Base-by-base conservation (phyloP, 1,139 yeast species). In the Debaryomyces psychrophilus region DNA sequence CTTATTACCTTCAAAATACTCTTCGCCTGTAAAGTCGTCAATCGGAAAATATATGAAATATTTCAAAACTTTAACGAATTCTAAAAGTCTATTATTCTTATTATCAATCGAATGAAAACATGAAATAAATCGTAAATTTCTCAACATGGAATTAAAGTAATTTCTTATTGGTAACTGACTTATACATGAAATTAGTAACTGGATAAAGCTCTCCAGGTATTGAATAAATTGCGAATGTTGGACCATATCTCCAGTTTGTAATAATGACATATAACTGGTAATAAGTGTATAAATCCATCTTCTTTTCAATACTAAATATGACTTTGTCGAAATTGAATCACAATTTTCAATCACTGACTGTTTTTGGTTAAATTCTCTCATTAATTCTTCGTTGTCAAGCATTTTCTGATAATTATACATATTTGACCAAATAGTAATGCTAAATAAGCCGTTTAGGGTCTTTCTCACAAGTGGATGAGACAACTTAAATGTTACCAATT, bases 111-210 rank as follows among this genome's bases (percentile, higher is more conserved):
- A 8, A 12, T 33, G n/a, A 50, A 36, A 29, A 31, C 37, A 2
- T 60, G 48, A 6, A 60, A 27, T 12, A 66, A 54, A 43, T 60
- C 57, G 26, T 36, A 43, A 53, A 18, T 22, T 64, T 64, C 33
- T 64, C 61, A 33, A 77, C 28, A 77, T 37, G 0, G 69, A 52
- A 46, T 64, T 67, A 2, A 68, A 46, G 47, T 62, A 73, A 38
- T 68, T 53, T 47, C 82, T 60, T 0, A 81, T 68, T 0, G 80
- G 76, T 11, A 70, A 54, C 47, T 72, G 77, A 1, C 78, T 68
- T 6, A 76, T 45, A 1, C 72, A 50, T 46, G n/a, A 62, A 52
- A 43, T 25, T 15, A 75, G 42, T 17, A 75, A 49, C 18, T 55
- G 45, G 11, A 71, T 25, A 2, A 62, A 46, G 12, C 54, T 41